Conservation (phyloP, 768 basidiomycete genomes). For the Hemileccinum rubropunctum region DNA sequence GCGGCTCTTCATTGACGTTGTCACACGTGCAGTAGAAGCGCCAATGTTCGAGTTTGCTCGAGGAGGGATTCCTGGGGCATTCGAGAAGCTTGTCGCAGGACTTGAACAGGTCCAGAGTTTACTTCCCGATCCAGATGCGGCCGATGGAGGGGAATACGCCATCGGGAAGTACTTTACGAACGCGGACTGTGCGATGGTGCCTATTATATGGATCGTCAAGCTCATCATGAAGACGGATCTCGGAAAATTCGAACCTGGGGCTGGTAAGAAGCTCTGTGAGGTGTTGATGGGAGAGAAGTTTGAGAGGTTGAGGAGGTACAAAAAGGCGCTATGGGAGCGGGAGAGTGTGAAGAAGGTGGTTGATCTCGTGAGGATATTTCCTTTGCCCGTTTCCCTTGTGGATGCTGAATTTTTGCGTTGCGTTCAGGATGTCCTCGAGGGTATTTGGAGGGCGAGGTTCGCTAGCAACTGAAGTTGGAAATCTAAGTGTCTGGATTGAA, state of each 20-base stretch:
- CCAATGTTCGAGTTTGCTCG: conserved; percentile 33
- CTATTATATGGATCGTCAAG: conserved; percentile 50
- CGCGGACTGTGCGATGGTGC: conserved; percentile 57
- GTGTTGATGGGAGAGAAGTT: conserved; percentile 43
- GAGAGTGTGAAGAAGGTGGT: conserved; percentile 8
- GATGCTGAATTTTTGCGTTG: not conserved
- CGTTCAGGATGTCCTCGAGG: conserved; percentile 6
- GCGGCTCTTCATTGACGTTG: conserved; percentile 59
- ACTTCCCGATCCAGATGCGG: conserved; percentile 34
- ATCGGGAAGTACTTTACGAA: conserved; percentile 47
- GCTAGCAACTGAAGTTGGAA: not conserved
- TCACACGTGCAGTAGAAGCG: conserved; percentile 41
- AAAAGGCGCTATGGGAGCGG: conserved; percentile 43
- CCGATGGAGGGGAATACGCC: conserved; percentile 38
- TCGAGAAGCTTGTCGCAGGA: not conserved
- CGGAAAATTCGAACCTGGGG: conserved; percentile 46
- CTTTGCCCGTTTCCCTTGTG: not conserved
- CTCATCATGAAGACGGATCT: conserved; percentile 44
- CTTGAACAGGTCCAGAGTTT: conserved; percentile 6
- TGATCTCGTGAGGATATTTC: conserved; percentile 5
- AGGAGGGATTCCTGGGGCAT: conserved; percentile 8
- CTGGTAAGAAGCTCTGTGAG: conserved; percentile 42
- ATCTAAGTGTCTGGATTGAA: not conserved
- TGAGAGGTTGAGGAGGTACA: conserved; percentile 48
- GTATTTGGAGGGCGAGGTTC: not conserved